Evolutionary conservation across 2,329 filamentous ascomycete species (phyloP).

Genomic region (Neopestalotiopsis sp.): DNA sequence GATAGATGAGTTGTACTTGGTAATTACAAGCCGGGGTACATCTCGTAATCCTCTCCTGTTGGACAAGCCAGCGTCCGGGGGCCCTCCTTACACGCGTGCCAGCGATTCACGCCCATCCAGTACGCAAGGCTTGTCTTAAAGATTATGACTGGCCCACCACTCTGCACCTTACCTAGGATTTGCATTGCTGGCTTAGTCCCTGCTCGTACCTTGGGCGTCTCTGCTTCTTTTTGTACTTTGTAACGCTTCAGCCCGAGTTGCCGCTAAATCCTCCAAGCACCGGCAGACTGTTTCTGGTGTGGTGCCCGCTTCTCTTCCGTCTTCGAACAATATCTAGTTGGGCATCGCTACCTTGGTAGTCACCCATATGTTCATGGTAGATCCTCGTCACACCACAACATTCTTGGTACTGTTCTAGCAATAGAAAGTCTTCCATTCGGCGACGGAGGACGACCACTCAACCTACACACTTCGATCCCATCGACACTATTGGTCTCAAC

Average conservation of each 20-base stretch:
- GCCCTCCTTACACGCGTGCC: constrained; percentile 38
- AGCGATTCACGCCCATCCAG: constrained; percentile 41
- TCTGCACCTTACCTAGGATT: constrained; percentile 41
- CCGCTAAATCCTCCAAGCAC: constrained; percentile 23
- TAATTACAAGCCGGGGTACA: background rate
- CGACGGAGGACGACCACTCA: background rate
- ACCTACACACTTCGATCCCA: background rate
- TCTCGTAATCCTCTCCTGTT: background rate
- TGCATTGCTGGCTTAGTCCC: constrained; percentile 26
- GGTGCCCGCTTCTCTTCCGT: background rate
- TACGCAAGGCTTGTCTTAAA: constrained; percentile 38
- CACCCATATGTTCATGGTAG: background rate
- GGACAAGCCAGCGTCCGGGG: constrained; percentile 18
- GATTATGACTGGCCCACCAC: constrained; percentile 45
- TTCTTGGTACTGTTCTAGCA: background rate
- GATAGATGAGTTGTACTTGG: background rate
- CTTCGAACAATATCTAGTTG: constrained; percentile 5
- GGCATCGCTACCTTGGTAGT: background rate
- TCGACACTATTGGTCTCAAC: background rate
- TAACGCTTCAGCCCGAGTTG: constrained; percentile 32
- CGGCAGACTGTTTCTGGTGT: background rate
- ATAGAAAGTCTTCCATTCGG: background rate
- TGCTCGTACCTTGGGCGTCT: background rate
- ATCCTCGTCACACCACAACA: background rate
- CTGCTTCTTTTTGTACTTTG: constrained; percentile 30